phyloP scores from a whole-genome alignment of 2,329 filamentous ascomycete genomes.

The Botrytis fabae region DNA sequence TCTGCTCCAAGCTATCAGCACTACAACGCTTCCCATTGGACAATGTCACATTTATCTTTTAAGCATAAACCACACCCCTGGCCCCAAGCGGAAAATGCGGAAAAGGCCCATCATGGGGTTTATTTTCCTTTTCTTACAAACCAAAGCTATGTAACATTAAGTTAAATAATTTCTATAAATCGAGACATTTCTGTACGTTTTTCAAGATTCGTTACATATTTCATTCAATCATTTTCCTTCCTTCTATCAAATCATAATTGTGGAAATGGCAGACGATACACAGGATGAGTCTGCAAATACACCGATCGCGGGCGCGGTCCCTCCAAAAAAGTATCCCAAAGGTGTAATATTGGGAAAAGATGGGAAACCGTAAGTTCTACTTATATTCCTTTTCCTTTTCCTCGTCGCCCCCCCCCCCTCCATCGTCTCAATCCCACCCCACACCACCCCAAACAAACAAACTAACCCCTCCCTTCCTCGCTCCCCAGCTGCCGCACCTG shows the following conservation, averaged over 20 bases:
- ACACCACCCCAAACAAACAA: background rate
- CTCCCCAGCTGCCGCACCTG: constrained; percentile 66
- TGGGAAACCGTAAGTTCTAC: constrained; percentile 72
- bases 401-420: no score
- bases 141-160: background rate
- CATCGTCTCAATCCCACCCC: background rate
- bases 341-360: constrained; percentile 76
- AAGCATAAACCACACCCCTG: constrained; percentile 18
- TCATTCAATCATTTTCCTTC: background rate
- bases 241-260: background rate
- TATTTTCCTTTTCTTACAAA: constrained; percentile 1
- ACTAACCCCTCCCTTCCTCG: background rate
- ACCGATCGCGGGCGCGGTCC: constrained; percentile 24
- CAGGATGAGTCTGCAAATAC: constrained; percentile 28
- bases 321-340: constrained; percentile 58
- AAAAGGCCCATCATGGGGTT: background rate
- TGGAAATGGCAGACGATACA: constrained; percentile 38
- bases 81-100: background rate
- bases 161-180: background rate
- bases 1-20: background rate
- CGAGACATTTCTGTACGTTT: background rate
- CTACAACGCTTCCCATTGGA: background rate
- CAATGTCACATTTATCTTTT: background rate
- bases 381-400: background rate
- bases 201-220: fast-evolving